Percentiles rank a stretch among this genome's conserved stretches.
phyloP scores from a whole-genome alignment of 768 basidiomycete genomes.

The Rhizopogon salebrosus region DNA sequence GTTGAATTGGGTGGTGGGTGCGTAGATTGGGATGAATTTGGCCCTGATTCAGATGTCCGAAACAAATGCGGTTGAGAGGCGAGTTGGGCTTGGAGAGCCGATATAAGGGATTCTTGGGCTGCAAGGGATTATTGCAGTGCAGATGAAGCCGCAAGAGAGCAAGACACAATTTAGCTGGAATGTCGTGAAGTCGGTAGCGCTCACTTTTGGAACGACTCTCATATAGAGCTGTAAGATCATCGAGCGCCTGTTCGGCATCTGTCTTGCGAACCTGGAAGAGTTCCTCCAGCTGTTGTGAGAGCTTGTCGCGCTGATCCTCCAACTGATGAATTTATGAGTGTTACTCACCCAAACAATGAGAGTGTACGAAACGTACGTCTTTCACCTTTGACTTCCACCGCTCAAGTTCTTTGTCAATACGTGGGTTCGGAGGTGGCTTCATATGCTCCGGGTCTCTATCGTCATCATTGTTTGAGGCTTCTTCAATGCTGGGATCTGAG shows the following conservation, averaged over 20 bases:
- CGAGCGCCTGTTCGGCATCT: constrained; percentile 56
- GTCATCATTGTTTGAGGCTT: neutral
- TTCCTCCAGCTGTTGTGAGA: constrained; percentile 56
- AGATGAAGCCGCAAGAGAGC: neutral
- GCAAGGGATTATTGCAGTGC: constrained; percentile 6
- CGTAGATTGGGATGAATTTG: neutral
- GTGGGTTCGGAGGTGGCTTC: neutral
- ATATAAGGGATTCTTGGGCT: constrained; percentile 51
- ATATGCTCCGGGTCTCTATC: neutral
- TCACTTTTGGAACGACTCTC: constrained; percentile 50
- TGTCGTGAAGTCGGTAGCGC: constrained; percentile 4
- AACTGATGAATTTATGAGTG: constrained; percentile 13
- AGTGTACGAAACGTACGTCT: constrained; percentile 12
- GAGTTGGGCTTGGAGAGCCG: constrained; percentile 45
- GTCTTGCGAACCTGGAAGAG: constrained; percentile 52
- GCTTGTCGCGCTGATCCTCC: constrained; percentile 37
- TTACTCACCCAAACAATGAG: neutral
- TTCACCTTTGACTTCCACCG: constrained; percentile 26
- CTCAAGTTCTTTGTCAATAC: constrained; percentile 20
- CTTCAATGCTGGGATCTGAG: constrained; percentile 8
- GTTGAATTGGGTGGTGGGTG: neutral
- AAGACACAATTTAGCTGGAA: neutral
- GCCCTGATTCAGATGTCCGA: constrained; percentile 17
- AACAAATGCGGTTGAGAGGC: constrained; percentile 51
- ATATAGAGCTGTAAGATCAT: constrained; percentile 44